phyloP scores from a whole-genome alignment of 1,284 basidiomycete species.

The Cryptococcus deneoformans region DNA sequence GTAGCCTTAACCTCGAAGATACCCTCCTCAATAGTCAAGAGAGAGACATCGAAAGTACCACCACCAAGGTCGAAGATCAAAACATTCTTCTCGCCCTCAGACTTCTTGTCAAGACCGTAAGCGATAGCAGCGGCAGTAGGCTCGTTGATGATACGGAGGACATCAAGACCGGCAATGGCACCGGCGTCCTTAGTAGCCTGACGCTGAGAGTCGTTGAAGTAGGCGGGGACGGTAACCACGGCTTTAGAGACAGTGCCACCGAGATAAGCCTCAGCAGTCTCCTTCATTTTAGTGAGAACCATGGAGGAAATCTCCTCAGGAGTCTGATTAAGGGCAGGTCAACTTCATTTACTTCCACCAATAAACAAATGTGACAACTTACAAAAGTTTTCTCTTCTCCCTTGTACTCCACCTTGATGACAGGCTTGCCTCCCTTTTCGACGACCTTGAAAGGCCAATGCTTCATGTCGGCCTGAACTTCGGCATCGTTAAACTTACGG shows the following conservation, averaged over 20 bases:
- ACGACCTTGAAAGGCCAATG: constrained; percentile 71
- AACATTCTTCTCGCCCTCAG: constrained; percentile 85
- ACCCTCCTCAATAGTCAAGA: constrained; percentile 95
- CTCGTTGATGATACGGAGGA: constrained; percentile 98
- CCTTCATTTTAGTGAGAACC: constrained; percentile 98
- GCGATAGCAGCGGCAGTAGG: constrained; percentile 97
- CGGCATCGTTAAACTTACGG: constrained; percentile 77
- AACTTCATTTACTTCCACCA: background rate
- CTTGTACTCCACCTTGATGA: constrained; percentile 60
- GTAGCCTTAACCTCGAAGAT: constrained; percentile 99
- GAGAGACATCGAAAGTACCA: constrained; percentile 99
- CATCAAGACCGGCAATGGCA: constrained; percentile 93
- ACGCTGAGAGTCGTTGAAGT: constrained; percentile 99
- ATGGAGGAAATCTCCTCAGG: constrained; percentile 98
- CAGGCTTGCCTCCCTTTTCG: constrained; percentile 57
- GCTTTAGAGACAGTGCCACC: constrained; percentile 80
- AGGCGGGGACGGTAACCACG: constrained; percentile 91
- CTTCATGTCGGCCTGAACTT: constrained; percentile 61
- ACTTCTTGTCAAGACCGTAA: constrained; percentile 81
- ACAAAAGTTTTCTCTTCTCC: constrained; percentile 60
- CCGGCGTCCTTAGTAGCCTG: constrained; percentile 98
- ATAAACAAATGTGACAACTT: background rate
- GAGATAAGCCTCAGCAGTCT: constrained; percentile 96
- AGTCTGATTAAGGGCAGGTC: constrained; percentile 55
- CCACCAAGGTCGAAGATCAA: constrained; percentile 99